phyloP scores from a whole-genome alignment of 139 green algal species.

The Raphidocelis subcapitata region DNA sequence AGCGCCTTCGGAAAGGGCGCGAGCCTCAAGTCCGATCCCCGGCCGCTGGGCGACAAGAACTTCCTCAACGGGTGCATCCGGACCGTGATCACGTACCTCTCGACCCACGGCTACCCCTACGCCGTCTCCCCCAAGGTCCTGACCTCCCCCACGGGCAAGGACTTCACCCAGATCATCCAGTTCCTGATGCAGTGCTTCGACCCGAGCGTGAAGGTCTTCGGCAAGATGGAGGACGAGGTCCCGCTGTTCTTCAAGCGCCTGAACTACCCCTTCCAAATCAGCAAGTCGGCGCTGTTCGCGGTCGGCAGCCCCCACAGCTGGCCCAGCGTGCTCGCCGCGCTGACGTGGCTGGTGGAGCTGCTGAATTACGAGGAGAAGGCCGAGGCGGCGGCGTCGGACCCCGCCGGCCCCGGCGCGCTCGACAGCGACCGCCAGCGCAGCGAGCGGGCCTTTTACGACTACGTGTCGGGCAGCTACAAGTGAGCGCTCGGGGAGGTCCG shows the following conservation, averaged over 20 bases:
- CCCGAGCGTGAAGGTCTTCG: constrained; percentile 68
- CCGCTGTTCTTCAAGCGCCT: constrained; percentile 91
- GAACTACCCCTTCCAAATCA: constrained; percentile 91
- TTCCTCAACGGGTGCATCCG: constrained; percentile 73
- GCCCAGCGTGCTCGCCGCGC: constrained; percentile 82
- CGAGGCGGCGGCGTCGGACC: constrained; percentile 27
- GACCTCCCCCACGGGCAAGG: constrained; percentile 84
- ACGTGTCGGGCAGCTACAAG: constrained; percentile 33
- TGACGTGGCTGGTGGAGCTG: constrained; percentile 92
- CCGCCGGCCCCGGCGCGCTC: neutral
- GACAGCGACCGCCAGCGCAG: constrained; percentile 13
- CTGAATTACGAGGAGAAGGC: constrained; percentile 83
- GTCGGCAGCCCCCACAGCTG: constrained; percentile 93
- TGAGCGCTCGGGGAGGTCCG: too few species aligned
- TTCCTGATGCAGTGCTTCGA: constrained; percentile 87
- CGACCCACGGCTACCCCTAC: constrained; percentile 78
- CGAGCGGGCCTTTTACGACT: constrained; percentile 42
- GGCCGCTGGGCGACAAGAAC: constrained; percentile 74
- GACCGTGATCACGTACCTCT: constrained; percentile 82
- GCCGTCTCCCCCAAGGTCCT: constrained; percentile 80
- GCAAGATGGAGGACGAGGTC: constrained; percentile 88
- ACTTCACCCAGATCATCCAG: constrained; percentile 86
- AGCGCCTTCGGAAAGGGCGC: constrained; percentile 54
- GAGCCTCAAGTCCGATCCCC: constrained; percentile 67
- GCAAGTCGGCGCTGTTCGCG: constrained; percentile 85